Percentiles rank a stretch among this genome's conserved stretches.
These are phyloP conservation scores for Fusarium heterosporum DNA, from an alignment of 2,329 filamentous ascomycete species.

Conservation along the genomic window DNA sequence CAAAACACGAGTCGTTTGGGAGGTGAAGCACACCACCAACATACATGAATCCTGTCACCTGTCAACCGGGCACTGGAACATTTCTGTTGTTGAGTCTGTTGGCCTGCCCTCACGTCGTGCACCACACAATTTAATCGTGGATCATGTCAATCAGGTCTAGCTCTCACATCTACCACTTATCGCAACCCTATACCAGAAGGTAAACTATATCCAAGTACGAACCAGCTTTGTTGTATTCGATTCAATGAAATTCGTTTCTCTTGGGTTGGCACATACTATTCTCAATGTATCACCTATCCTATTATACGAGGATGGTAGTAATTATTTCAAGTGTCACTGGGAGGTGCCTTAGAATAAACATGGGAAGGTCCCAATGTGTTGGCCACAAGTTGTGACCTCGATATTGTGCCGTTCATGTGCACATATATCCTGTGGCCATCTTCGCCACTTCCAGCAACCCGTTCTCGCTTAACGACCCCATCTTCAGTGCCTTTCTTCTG, in stretches of 20 bases:
- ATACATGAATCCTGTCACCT: conserved; percentile 27
- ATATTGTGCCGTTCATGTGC: conserved; percentile 22
- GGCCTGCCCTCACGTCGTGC: not conserved
- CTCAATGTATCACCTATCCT: not conserved
- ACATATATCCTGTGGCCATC: conserved; percentile 24
- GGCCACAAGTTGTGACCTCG: conserved; percentile 37
- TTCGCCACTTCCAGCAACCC: conserved; percentile 9
- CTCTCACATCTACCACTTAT: not conserved
- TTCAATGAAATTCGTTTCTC: not conserved
- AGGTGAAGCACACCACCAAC: conserved; percentile 23
- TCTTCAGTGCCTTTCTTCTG: conserved; percentile 21
- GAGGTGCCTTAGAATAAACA: conserved; percentile 21
- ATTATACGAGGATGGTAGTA: conserved; percentile 19
- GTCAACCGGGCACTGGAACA: not conserved
- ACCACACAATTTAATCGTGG: not conserved
- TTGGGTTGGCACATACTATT: not conserved
- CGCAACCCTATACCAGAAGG: not conserved
- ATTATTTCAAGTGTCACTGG: conserved; percentile 14
- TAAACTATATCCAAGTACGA: not conserved
- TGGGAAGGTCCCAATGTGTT: conserved; percentile 41
- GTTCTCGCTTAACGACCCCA: conserved; percentile 2
- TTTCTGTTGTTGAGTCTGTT: not conserved
- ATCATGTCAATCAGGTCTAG: not conserved
- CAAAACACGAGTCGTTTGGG: conserved; percentile 36
- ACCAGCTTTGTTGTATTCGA: not conserved